Evolutionary conservation across 2,329 filamentous ascomycete species (phyloP).

Genomic region (Claviceps maximensis): DNA sequence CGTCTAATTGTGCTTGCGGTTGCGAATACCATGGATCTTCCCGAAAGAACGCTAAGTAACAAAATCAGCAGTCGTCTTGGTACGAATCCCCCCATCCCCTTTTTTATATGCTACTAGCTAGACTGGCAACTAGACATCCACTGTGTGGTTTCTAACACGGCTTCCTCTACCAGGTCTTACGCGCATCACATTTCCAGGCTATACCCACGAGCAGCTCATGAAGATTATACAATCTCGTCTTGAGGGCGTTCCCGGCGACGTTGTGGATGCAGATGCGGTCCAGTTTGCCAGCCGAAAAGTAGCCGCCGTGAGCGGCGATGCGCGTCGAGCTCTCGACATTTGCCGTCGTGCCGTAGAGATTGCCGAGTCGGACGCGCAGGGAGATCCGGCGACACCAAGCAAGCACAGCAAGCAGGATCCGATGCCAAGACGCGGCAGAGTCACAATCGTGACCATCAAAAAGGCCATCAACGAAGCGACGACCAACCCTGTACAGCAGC

Average conservation of each 20-base stretch:
- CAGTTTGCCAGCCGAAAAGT: slow-evolving; percentile 96
- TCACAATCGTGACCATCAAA: slow-evolving; percentile 89
- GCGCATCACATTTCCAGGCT: slow-evolving; percentile 91
- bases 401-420: slow-evolving; percentile 26
- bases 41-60: slow-evolving; percentile 90
- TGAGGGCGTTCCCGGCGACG: slow-evolving; percentile 71
- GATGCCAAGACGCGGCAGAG: slow-evolving; percentile 32
- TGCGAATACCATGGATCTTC: slow-evolving; percentile 97
- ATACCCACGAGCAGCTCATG: slow-evolving; percentile 95
- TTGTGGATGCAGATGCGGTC: slow-evolving; percentile 85
- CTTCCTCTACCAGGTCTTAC: slow-evolving; percentile 46
- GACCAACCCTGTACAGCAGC: slow-evolving; percentile 80
- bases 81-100: slow-evolving; percentile 14
- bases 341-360: slow-evolving; percentile 91
- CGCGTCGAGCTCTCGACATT: slow-evolving; percentile 83
- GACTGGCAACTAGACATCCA: no score
- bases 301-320: slow-evolving; percentile 89
- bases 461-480: slow-evolving; percentile 92
- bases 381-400: slow-evolving; percentile 47
- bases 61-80: slow-evolving; percentile 88
- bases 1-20: slow-evolving; percentile 92
- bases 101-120: not conserved
- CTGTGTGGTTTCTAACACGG: not conserved
- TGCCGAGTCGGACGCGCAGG: slow-evolving; percentile 56
- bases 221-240: slow-evolving; percentile 92